A percentile compares a stretch with the other conserved stretches of the same genome.
phyloP scores from a whole-genome alignment of 2,329 filamentous ascomycete species.

The Aspergillus sojae region DNA sequence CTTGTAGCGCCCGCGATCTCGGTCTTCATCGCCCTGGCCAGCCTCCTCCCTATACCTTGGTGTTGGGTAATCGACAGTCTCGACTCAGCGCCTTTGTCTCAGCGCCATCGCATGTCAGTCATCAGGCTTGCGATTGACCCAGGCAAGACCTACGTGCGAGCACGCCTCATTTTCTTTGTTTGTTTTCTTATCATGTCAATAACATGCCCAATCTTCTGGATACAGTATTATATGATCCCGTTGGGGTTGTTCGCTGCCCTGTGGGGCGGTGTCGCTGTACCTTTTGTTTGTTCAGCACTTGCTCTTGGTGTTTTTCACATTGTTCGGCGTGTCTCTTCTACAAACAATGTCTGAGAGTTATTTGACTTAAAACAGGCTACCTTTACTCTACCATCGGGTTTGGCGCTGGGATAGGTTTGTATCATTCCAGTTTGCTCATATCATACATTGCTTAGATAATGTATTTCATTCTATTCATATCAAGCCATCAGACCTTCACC shows the following conservation, averaged over 20 bases:
- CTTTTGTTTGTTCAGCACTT: neutral
- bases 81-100: too few relatives aligned
- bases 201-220: neutral
- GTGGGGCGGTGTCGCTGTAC: neutral
- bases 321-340: too few relatives aligned
- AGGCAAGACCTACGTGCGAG: neutral
- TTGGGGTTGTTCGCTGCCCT: neutral
- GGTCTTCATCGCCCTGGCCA: too few relatives aligned
- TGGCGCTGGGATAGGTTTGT: too few relatives aligned
- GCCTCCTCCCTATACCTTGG: too few relatives aligned
- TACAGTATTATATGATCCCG: neutral
- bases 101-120: neutral
- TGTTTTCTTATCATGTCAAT: neutral
- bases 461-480: neutral
- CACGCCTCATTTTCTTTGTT: neutral
- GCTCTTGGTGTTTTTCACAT: neutral
- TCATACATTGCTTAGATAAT: neutral
- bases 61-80: too few relatives aligned
- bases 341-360: too few relatives aligned
- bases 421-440: neutral
- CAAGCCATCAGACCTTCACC: neutral
- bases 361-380: too few relatives aligned
- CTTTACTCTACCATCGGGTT: too few relatives aligned
- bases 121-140: neutral
- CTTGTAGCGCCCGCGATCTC: too few relatives aligned